Base-by-base conservation (phyloP, 108 stramenopile species). In the Schizochytrium sp. region DNA sequence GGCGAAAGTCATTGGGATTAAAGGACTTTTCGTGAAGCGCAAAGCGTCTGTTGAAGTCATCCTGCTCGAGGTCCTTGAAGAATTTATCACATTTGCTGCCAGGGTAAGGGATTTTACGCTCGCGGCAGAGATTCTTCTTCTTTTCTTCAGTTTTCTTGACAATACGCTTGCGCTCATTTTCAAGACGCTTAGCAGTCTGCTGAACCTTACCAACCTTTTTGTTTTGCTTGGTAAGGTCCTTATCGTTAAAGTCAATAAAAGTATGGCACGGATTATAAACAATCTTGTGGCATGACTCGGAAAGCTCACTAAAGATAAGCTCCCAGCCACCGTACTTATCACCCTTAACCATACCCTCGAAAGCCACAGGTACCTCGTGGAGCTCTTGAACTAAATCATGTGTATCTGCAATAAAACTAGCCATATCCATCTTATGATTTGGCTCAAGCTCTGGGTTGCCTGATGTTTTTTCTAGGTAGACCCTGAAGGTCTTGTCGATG, bases 331-430 rank as follows among this genome's bases (percentile, higher is more conserved):
- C 76, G 76, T 83, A 83, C 4, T 83, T 83, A 3, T 83, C 76
- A 53, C 76, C 76, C 76, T 83, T 83, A n/a, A 83, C 76, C 76
- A 83, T 83, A 53, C 76, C 76, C 47, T 83, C 76, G 3, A 83
- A 83, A 38, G 76, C 76, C 76, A 83, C 76, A 42, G 76, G 76
- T n/a, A 83, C 76, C 76, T 83, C 76, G 76, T 83, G 76, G 5
- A 83, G 76, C 76, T 83, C 76, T 40, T 83, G 76, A 47, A 83
- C 76, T n/a, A 83, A 53, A 83, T 83, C 76, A 1, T 83, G 76
- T 53, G 55, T 83, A 53, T 83, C 76, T 2, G 76, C 47, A 2
- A 83, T 83, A 38, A 83, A n/a, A 40, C 76, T 53, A 2, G 10
- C 5, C 12, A 83, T 5, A 53, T 83, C 76, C 17, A 83, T 50